phyloP scores from a whole-genome alignment of 805 yeast species.

The Yarrowia bubula region DNA sequence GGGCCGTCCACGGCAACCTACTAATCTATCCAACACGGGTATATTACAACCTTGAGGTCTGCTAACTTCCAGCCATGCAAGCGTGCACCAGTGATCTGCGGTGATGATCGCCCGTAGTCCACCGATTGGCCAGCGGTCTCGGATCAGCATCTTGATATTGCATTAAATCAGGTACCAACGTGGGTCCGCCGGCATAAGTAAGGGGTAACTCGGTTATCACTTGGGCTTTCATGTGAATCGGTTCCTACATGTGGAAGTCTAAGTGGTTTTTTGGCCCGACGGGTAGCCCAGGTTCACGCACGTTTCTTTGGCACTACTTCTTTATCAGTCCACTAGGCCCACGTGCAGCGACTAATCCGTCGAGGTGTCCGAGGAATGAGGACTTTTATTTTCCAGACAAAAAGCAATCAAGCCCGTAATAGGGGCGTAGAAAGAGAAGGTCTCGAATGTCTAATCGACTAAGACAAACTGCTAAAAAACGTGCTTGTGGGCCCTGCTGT shows the following conservation, averaged over 20 bases:
- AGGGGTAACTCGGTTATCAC: conserved; percentile 16
- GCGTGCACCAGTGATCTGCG: conserved; percentile 5
- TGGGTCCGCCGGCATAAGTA: neutral
- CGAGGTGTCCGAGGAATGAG: neutral
- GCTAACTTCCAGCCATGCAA: neutral
- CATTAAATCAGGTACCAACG: conserved; percentile 19
- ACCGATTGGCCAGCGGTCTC: conserved; percentile 1
- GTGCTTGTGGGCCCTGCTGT: neutral
- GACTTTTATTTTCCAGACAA: neutral
- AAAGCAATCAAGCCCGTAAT: too few relatives aligned
- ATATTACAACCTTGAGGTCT: neutral
- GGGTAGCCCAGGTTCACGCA: neutral
- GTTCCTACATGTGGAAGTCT: too few relatives aligned
- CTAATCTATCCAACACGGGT: neutral
- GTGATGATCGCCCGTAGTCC: conserved; percentile 8
- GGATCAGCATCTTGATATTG: conserved; percentile 6
- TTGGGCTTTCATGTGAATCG: neutral
- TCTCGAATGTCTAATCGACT: too few relatives aligned
- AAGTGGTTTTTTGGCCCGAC: too few relatives aligned
- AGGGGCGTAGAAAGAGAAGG: too few relatives aligned
- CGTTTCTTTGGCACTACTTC: neutral
- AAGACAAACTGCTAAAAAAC: neutral
- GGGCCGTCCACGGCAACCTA: too few relatives aligned
- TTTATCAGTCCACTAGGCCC: neutral
- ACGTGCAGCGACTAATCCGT: neutral